A percentile compares a stretch with the other conserved stretches of the same genome.
phyloP scores from a whole-genome alignment of 805 yeast species.

The Wickerhamiella dianesei region DNA sequence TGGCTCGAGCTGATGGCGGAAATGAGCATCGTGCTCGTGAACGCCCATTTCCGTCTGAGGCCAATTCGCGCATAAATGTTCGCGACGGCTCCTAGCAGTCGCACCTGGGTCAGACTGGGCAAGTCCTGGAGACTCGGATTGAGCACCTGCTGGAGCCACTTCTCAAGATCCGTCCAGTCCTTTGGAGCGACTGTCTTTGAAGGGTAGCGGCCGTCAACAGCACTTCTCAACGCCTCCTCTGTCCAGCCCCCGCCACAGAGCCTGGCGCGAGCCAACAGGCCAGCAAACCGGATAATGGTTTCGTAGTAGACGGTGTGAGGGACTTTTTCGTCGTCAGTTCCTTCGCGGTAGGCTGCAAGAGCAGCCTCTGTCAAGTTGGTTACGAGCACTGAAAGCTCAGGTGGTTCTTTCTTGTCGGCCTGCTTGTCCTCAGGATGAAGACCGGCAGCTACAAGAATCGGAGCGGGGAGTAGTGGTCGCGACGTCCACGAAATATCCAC shows the following conservation, averaged over 20 bases:
- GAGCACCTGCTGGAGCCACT: constrained; percentile 35
- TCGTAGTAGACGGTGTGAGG: constrained; percentile 75
- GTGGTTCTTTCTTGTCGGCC: background rate
- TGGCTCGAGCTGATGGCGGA: constrained; percentile 16
- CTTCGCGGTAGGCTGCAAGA: constrained; percentile 14
- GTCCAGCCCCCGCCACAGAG: constrained; percentile 36
- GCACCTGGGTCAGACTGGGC: constrained; percentile 40
- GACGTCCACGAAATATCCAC: constrained; percentile 38
- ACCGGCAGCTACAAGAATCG: constrained; percentile 4
- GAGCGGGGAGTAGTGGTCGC: constrained; percentile 23
- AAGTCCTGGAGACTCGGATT: constrained; percentile 34
- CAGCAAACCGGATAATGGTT: constrained; percentile 47
- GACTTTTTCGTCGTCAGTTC: constrained; percentile 49
- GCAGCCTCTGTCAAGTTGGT: constrained; percentile 24
- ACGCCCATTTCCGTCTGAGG: constrained; percentile 51
- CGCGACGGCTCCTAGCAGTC: constrained; percentile 54
- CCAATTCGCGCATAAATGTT: constrained; percentile 48
- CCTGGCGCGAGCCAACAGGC: constrained; percentile 28
- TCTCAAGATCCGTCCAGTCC: constrained; percentile 33
- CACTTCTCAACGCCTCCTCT: constrained; percentile 29
- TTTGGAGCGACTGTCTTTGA: constrained; percentile 11
- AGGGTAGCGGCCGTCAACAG: constrained; percentile 32
- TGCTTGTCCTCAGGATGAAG: constrained; percentile 5
- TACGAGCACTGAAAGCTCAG: constrained; percentile 16
- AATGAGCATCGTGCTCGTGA: constrained; percentile 54